Conservation (phyloP, 2,329 filamentous ascomycete genomes). For the Apiospora sp. region DNA sequence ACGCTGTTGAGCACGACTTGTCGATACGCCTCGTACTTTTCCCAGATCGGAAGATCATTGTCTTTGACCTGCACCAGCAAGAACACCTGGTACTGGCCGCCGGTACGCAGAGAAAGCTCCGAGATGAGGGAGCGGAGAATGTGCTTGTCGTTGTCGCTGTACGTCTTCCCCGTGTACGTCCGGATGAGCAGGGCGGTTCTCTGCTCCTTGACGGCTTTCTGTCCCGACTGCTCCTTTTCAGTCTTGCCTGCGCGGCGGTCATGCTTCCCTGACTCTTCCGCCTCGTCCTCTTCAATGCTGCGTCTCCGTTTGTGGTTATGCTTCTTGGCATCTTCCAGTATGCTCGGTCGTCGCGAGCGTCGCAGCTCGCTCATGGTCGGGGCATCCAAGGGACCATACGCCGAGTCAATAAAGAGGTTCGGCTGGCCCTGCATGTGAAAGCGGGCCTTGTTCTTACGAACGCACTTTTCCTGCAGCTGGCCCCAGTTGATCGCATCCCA, state of each 20-base stretch:
- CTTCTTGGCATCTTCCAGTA: conserved; percentile 3
- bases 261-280: background rate
- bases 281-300: conserved; percentile 29
- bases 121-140: conserved; percentile 80
- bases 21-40: conserved; percentile 65
- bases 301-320: conserved; percentile 9
- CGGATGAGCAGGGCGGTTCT: conserved; percentile 80
- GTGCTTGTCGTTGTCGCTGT: conserved; percentile 81
- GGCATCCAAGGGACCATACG: conserved; percentile 4
- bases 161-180: conserved; percentile 77
- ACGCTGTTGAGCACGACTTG: conserved; percentile 68
- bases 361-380: conserved; percentile 20
- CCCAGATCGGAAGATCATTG: conserved; percentile 63
- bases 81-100: conserved; percentile 83
- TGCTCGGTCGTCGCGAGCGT: conserved; percentile 1
- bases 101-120: conserved; percentile 77
- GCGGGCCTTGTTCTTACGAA: conserved; percentile 70
- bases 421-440: conserved; percentile 51
- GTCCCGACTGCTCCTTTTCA: conserved; percentile 28
- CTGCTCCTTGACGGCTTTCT: conserved; percentile 44
- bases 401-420: background rate
- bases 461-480: conserved; percentile 71
- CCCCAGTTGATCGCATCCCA: conserved; percentile 78
- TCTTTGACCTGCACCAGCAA: conserved; percentile 82
- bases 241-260: conserved; percentile 23